Percentiles rank a stretch among this genome's conserved stretches.
Conservation (phyloP, 352 stramenopile genomes). For the Globisporangium camurandrum region DNA sequence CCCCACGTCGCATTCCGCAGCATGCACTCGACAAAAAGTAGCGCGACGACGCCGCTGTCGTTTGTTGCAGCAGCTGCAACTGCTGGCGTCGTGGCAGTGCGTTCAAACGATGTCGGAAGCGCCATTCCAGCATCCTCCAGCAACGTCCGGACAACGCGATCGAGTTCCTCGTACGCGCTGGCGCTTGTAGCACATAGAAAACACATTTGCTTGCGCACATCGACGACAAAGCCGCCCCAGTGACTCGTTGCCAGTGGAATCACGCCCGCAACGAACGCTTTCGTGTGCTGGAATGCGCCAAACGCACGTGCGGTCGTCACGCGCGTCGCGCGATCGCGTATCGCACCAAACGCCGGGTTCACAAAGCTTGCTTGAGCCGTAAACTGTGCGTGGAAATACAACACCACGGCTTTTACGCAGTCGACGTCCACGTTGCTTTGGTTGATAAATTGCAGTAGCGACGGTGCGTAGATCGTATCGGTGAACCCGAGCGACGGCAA, state of each 20-base stretch:
- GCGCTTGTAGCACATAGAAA: neutral
- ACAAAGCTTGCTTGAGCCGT: constrained; percentile 3
- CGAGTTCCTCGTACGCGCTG: neutral
- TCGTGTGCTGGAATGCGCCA: constrained; percentile 4
- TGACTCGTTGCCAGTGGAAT: neutral
- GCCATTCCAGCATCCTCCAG: neutral
- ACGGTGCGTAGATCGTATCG: neutral
- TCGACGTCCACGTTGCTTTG: constrained; percentile 2
- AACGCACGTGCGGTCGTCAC: neutral
- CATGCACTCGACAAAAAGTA: constrained; percentile 6
- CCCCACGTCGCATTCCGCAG: neutral
- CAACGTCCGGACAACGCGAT: neutral
- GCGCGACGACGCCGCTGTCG: constrained; percentile 8
- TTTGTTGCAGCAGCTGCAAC: too few relatives aligned
- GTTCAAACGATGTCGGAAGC: neutral
- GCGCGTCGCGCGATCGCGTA: neutral
- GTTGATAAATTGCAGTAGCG: neutral
- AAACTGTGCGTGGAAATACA: constrained; percentile 2
- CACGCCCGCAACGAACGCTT: neutral
- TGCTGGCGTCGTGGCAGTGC: neutral
- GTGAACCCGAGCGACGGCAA: constrained; percentile 4
- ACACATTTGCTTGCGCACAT: constrained; percentile 1
- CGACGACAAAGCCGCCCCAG: neutral
- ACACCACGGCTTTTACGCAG: constrained; percentile 4
- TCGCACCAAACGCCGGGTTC: constrained; percentile 5